Base-by-base conservation (phyloP, 176 grass and related monocot genomes). In the Lolium perenne region DNA sequence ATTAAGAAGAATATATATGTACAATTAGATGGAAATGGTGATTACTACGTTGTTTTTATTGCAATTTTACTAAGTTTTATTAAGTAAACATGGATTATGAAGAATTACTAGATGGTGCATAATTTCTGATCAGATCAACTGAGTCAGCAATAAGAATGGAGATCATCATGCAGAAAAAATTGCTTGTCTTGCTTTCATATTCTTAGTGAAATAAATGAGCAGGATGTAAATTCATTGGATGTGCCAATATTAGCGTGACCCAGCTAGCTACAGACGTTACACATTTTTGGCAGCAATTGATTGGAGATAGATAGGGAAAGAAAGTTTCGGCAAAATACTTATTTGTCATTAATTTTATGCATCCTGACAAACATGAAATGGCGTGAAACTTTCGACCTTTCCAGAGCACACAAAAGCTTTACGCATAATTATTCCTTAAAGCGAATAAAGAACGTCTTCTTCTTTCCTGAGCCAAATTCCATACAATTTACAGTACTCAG, bases 391-490 rank as follows among this genome's bases (percentile, higher is more conserved):
- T 43, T 43, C 41, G 4, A 43, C 41, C 41, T 43, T 43, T 43
- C 41, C 7, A 43, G 41, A 43, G 7, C 6, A 43, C 41, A 43
- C 41, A 43, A 43, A 43, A 43, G 41, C 41, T 43, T 43, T 43
- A 35, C 32, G 32, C 32, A 35, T 35, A 35, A 35, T 35, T 35
- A 35, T 35, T 35, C 2, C 32, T 32, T 18, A 17, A 76, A 54
- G 48, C 15, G 23, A 18, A 23, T 14, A 76, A 53, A 25, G n/a
- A 76, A 49, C 3, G 15, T 25, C 23, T 16, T 25, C 15, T 76
- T 76, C 73, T 76, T 48, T 17, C 48, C 73, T 35, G 7, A 76
- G 17, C 48, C 48, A 54, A 72, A 76, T 53, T 64, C 78, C 80
- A 41, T 0, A 67, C 10, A 13, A 60, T 56, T 74, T 74, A 15